These are phyloP conservation scores for Staphylotrichum tortipilum DNA, from an alignment of 495 filamentous ascomycete genomes.

Conservation along the genomic window DNA sequence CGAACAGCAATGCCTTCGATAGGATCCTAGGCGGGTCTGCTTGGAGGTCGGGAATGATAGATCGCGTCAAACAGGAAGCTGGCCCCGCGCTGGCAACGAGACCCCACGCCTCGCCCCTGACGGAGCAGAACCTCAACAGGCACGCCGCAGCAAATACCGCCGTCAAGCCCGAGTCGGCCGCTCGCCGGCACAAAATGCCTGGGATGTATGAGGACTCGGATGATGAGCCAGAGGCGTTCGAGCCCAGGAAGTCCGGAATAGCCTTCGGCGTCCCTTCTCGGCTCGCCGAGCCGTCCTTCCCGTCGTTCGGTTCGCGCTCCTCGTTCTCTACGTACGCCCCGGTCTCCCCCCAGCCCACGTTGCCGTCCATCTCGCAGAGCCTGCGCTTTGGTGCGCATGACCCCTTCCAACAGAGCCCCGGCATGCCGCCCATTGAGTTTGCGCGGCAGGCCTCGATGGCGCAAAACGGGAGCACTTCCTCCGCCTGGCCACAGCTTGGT, in stretches of 20 bases:
- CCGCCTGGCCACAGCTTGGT: background rate
- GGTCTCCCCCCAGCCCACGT: background rate
- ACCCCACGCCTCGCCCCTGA: background rate
- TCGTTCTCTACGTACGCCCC: background rate
- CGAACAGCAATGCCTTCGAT: slow-evolving; percentile 7
- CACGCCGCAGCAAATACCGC: background rate
- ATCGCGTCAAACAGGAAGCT: slow-evolving; percentile 2
- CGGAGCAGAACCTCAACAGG: background rate
- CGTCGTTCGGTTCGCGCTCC: background rate
- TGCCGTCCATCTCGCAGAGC: background rate
- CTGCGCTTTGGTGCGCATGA: background rate
- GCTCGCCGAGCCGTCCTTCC: background rate
- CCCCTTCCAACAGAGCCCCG: too few relatives aligned
- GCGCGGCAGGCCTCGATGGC: slow-evolving; percentile 8
- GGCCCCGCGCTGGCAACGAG: background rate
- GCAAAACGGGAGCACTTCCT: background rate
- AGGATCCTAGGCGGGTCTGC: slow-evolving; percentile 7
- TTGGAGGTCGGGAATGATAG: background rate
- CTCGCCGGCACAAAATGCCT: slow-evolving; percentile 2
- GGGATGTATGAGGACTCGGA: slow-evolving; percentile 11
- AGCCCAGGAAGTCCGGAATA: too few relatives aligned
- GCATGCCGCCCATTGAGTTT: slow-evolving; percentile 10
- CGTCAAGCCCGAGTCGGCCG: background rate
- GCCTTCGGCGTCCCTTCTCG: background rate
- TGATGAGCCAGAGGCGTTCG: slow-evolving; percentile 1